Conservation (phyloP, 164 flowering plant genomes). For the Paratinospora sagittata region DNA sequence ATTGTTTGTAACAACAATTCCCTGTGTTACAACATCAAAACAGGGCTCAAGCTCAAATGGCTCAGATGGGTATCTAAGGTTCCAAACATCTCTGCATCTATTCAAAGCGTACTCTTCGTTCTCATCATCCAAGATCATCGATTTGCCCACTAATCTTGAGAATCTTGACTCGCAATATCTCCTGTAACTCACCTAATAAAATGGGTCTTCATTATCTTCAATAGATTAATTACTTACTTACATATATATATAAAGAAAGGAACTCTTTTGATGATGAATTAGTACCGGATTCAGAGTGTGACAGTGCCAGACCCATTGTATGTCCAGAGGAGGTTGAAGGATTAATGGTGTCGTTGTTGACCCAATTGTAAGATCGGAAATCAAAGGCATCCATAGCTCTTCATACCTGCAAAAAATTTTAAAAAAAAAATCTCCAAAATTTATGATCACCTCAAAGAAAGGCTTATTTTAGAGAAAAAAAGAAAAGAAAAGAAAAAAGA, state of each 20-base stretch:
- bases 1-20: constrained; percentile 11
- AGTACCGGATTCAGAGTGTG: constrained; percentile 77
- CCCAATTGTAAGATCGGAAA: constrained; percentile 47
- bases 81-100: constrained; percentile 74
- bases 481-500: not conserved
- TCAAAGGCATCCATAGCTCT: constrained; percentile 92
- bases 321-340: constrained; percentile 80
- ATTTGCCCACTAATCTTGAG: constrained; percentile 56
- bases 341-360: constrained; percentile 30
- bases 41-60: constrained; percentile 55
- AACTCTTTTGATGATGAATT: not conserved
- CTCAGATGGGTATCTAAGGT: constrained; percentile 55
- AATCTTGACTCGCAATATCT: constrained; percentile 65
- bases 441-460: not conserved
- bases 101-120: constrained; percentile 80
- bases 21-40: constrained; percentile 7
- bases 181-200: constrained; percentile 53
- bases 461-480: not conserved
- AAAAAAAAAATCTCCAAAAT: not conserved
- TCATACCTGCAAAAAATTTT: constrained; percentile 63
- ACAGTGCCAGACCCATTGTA: constrained; percentile 95
- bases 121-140: constrained; percentile 69
- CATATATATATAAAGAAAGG: not conserved
- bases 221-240: not conserved
- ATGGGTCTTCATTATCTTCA: not conserved